phyloP scores from a whole-genome alignment of 2,329 filamentous ascomycete species.

The Penicillium thymicola region DNA sequence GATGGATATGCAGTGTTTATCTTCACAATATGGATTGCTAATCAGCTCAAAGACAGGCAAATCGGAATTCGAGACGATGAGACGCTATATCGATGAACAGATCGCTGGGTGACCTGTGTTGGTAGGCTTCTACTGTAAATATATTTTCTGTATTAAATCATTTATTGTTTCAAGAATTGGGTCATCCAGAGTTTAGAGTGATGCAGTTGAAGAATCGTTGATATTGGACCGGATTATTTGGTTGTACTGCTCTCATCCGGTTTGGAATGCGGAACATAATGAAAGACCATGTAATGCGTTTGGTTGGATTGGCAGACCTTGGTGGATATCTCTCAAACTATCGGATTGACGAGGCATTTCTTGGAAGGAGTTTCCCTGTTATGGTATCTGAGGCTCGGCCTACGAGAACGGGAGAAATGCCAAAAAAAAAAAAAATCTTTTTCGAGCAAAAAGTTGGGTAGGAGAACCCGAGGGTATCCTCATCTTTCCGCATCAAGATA shows the following conservation, averaged over 20 bases:
- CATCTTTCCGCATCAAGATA: not conserved
- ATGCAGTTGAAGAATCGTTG: too few relatives aligned
- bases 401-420: not conserved
- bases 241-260: not conserved
- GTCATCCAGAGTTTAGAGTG: too few relatives aligned
- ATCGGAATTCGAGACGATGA: conserved; percentile 47
- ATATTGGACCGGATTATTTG: too few relatives aligned
- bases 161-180: too few relatives aligned
- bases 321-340: not conserved
- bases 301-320: not conserved
- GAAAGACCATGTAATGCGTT: not conserved
- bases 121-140: not conserved
- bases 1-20: not conserved
- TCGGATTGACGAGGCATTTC: not conserved
- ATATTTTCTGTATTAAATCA: not conserved
- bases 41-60: conserved; percentile 40
- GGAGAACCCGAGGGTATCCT: not conserved
- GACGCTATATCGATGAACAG: conserved; percentile 47
- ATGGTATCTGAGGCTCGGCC: not conserved
- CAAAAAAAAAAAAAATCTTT: too few relatives aligned
- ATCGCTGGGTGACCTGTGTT: conserved; percentile 22
- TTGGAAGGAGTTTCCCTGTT: not conserved
- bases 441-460: not conserved
- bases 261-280: not conserved
- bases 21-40: not conserved